Base-by-base conservation (phyloP, 2,329 filamentous ascomycete species). In the Chrysoporthe puriensis region DNA sequence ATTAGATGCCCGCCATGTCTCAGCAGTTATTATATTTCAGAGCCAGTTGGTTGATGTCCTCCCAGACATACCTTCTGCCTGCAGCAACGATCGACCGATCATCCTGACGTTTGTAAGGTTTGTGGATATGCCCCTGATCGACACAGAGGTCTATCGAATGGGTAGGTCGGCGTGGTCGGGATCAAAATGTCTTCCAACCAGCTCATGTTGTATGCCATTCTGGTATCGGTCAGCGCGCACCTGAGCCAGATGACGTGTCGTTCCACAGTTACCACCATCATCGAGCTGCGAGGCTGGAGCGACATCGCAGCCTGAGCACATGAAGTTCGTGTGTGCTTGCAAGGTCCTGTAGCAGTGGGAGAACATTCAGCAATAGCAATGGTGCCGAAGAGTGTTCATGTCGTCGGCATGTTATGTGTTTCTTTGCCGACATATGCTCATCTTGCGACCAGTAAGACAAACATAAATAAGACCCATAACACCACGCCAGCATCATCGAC, bases 131-230 rank as follows among this genome's bases (percentile, higher is more conserved):
- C 42, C 34, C 61, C 34, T 63, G 61, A 63, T 63, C 61, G 46
- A 7, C 61, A 63, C 4, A 54, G 18, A 40, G n/a, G 6, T 2
- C 46, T 50, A 32, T 43, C 40, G 46, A 54, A 40, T 57, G 36
- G 61, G 61, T 63, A 63, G 61, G 61, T 63, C 61, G 61, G 61
- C 18, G 34, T 63, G 61, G 48, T 63, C 61, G 61, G 61, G 32
- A 26, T 40, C 2, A 42, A 6, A n/a, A 26, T 40, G 16, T 26
- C 48, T 42, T 16, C 26, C 42, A 16, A 18, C 34, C 32, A 43
- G 26, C 14, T 26, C 46, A 42, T 34, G 9, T 26, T 18, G 26
- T 34, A 42, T 54, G 34, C 36, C 2, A 14, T 63, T 14, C 21
- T 43, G 61, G n/a, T 54, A 26, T 32, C 48, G 11, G 48, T 63